Conservation (phyloP, 805 yeast species). For the Candida sakaeoensis region DNA sequence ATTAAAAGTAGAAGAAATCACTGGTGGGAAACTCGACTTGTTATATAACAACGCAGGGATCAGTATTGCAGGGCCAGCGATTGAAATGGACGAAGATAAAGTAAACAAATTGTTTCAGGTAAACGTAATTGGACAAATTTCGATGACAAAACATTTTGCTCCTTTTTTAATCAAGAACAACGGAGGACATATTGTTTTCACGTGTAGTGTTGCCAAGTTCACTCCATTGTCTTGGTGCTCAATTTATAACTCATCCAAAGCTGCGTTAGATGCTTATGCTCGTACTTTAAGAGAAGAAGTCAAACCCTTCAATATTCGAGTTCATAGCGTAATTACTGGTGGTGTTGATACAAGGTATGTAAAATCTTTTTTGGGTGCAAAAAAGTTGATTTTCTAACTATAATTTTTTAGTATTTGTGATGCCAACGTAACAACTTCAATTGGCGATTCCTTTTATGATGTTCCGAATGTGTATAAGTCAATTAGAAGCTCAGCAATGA, state of each 20-base stretch:
- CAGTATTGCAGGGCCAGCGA: constrained; percentile 23
- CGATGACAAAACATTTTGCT: constrained; percentile 30
- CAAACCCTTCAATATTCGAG: constrained; percentile 33
- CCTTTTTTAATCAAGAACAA: constrained; percentile 23
- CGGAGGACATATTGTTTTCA: constrained; percentile 34
- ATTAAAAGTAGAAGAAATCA: constrained; percentile 16
- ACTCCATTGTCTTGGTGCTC: constrained; percentile 29
- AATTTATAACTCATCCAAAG: constrained; percentile 33
- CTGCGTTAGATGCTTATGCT: constrained; percentile 35
- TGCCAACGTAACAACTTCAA: constrained; percentile 5
- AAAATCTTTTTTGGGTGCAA: neutral
- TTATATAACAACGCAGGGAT: constrained; percentile 42
- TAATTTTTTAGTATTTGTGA: constrained; percentile 18
- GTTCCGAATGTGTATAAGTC: constrained; percentile 22
- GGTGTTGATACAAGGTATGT: constrained; percentile 28
- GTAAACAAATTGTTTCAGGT: constrained; percentile 23
- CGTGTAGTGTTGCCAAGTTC: constrained; percentile 29
- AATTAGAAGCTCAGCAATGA: constrained; percentile 14
- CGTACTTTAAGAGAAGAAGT: constrained; percentile 28
- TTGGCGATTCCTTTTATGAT: constrained; percentile 16
- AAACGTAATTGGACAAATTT: constrained; percentile 37
- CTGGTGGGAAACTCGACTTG: constrained; percentile 30
- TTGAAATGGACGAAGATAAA: constrained; percentile 23
- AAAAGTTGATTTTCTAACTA: constrained; percentile 2
- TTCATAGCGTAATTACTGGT: constrained; percentile 35